These are phyloP conservation scores for Bodo saltans DNA, from an alignment of 78 protist species.

Conservation along the genomic window DNA sequence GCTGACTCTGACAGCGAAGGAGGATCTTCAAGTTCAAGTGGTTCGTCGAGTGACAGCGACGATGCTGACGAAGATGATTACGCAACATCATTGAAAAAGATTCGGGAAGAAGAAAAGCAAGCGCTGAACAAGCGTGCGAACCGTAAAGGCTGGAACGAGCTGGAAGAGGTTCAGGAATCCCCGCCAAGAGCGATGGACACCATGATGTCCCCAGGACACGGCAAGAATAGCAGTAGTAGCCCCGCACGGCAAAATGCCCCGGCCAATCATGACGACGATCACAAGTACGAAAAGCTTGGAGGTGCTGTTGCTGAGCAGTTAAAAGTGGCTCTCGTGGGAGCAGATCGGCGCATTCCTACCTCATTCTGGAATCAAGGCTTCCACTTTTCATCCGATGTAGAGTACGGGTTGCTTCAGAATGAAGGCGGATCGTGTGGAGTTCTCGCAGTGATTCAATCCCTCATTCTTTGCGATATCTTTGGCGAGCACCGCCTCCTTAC, in stretches of 20 bases:
- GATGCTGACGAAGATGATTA: background rate
- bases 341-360: background rate
- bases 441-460: constrained; percentile 50
- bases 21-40: too few relatives aligned
- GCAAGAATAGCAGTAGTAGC: background rate
- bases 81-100: background rate
- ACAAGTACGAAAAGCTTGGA: too few relatives aligned
- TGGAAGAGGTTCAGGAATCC: background rate
- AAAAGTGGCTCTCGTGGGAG: background rate
- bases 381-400: background rate
- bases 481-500: background rate
- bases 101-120: background rate
- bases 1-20: background rate
- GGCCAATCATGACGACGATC: background rate
- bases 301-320: background rate
- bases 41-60: too few relatives aligned
- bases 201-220: too few relatives aligned
- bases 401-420: constrained; percentile 7
- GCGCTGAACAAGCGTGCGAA: background rate
- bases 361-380: background rate
- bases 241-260: background rate
- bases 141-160: background rate
- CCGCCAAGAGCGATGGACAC: too few relatives aligned
- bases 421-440: constrained; percentile 62
- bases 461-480: background rate